phyloP scores from a whole-genome alignment of 2,329 filamentous ascomycete genomes.

The Cyanodermella asteris region DNA sequence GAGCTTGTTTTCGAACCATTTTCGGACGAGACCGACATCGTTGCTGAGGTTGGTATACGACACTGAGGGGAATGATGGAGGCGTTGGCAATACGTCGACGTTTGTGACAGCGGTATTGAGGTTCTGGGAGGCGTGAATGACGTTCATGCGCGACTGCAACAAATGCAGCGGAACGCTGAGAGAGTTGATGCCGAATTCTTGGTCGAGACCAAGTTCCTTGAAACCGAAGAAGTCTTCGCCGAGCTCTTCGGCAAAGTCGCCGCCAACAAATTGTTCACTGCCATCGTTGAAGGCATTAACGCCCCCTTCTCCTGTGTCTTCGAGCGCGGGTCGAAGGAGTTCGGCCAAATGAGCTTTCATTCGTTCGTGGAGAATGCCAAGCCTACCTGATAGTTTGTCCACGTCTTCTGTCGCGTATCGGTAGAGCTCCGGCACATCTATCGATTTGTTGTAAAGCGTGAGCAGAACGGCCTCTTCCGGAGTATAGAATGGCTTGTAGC shows the following conservation, averaged over 20 bases:
- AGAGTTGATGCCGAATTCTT: conserved; percentile 69
- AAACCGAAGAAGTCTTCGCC: conserved; percentile 99
- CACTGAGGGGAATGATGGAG: conserved; percentile 53
- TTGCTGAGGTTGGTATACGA: conserved; percentile 54
- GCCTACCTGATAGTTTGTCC: too few species aligned
- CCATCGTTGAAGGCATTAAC: conserved; percentile 86
- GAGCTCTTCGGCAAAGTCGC: conserved; percentile 93
- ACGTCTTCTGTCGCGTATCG: too few species aligned
- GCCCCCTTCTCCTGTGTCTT: conserved; percentile 60
- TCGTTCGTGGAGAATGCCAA: conserved; percentile 70
- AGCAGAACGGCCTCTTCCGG: conserved; percentile 75
- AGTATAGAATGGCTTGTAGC: conserved; percentile 47
- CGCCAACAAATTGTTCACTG: conserved; percentile 87
- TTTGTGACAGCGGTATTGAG: conserved; percentile 29
- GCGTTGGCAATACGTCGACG: conserved; percentile 16
- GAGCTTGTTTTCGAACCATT: conserved; percentile 79
- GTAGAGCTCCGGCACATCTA: too few species aligned
- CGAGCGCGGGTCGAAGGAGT: conserved; percentile 69
- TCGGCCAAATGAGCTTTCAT: conserved; percentile 91
- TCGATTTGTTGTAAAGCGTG: conserved; percentile 62
- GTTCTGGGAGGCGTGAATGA: conserved; percentile 59
- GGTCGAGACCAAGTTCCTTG: conserved; percentile 78
- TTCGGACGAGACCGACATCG: conserved; percentile 71
- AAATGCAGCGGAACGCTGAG: conserved; percentile 86
- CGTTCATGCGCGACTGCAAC: conserved; percentile 75